These are phyloP conservation scores for Calonectria ilicicola DNA, from an alignment of 2,329 filamentous ascomycete species.

Conservation along the genomic window DNA sequence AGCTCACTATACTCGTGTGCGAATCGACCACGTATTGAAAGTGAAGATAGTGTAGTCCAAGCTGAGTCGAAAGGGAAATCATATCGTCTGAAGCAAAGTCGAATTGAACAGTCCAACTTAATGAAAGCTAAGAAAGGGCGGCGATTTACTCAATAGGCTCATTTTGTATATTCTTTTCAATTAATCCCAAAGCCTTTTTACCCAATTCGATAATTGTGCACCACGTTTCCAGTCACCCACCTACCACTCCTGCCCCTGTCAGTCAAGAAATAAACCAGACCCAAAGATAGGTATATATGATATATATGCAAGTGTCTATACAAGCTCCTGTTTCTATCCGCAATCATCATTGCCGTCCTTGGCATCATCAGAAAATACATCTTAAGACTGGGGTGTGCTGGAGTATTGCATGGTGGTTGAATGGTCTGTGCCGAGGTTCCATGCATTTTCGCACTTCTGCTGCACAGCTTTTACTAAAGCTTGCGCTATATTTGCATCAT, in stretches of 20 bases:
- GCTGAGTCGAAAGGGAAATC: too few relatives aligned
- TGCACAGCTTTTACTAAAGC: neutral
- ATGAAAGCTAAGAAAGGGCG: too few relatives aligned
- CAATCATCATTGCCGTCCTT: neutral
- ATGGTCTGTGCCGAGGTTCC: neutral
- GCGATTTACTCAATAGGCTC: too few relatives aligned
- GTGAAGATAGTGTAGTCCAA: too few relatives aligned
- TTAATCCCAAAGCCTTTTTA: too few relatives aligned
- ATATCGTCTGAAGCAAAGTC: too few relatives aligned
- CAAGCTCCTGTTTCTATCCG: neutral
- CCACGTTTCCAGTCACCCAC: too few relatives aligned
- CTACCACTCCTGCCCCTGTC: neutral
- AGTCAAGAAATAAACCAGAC: neutral
- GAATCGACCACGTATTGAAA: too few relatives aligned
- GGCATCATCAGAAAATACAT: neutral
- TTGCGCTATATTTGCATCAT: slow-evolving; percentile 14
- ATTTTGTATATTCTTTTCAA: too few relatives aligned
- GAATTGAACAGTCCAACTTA: too few relatives aligned
- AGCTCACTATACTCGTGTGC: too few relatives aligned
- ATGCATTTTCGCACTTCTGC: neutral
- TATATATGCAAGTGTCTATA: neutral
- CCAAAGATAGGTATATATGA: neutral
- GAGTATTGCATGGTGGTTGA: neutral
- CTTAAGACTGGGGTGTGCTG: neutral
- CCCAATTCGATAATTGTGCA: too few relatives aligned